Base-by-base conservation (phyloP, 2,329 filamentous ascomycete species). In the Malbranchea zuffiana region DNA sequence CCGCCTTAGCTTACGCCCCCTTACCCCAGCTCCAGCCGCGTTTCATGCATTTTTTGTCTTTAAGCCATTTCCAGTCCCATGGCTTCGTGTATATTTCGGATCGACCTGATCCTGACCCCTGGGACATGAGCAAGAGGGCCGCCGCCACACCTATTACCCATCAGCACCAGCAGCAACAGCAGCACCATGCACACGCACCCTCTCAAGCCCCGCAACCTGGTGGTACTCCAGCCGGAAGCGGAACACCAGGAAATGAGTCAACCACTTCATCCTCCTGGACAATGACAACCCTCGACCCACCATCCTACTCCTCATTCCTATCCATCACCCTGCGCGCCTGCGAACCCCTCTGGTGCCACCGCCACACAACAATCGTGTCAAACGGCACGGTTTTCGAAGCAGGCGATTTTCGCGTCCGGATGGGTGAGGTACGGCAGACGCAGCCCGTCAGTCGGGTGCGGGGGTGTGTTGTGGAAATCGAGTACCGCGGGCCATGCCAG, bases 381-480 rank as follows among this genome's bases (percentile, higher is more conserved):
- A 48, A 49, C 4, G 60, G 60, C n/a, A 45, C 53, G 3, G 54
- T 56, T 32, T 65, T 61, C 33, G 61, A 64, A 23, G 47, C 64
- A 4, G 60, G 55, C 5, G 61, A 64, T 34, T 66, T 65, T 45
- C 53, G 59, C 5, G 52, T 66, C 8, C 53, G 62, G 2, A 35
- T 65, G 6, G 62, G 61, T 8, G 62, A 66, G 23, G 55, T 66
- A 37, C 54, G 59, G 3, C 62, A 64, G 46, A 60, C 54, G 21
- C 51, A 52, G 24, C 61, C 61, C 10, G 48, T 47, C 16, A 56
- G 46, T 6, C 48, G 60, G 12, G 43, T 55, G 6, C 57, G 60
- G n/a, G 62, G 62, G 0, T 59, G 59, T 2, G 52, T 65, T n/a
- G 52, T 64, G n/a, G 62, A 66, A 44, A 55, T 65, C 20, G 60